Conservation (phyloP, 495 filamentous ascomycete species). For the Massariosphaeria phaeospora region DNA sequence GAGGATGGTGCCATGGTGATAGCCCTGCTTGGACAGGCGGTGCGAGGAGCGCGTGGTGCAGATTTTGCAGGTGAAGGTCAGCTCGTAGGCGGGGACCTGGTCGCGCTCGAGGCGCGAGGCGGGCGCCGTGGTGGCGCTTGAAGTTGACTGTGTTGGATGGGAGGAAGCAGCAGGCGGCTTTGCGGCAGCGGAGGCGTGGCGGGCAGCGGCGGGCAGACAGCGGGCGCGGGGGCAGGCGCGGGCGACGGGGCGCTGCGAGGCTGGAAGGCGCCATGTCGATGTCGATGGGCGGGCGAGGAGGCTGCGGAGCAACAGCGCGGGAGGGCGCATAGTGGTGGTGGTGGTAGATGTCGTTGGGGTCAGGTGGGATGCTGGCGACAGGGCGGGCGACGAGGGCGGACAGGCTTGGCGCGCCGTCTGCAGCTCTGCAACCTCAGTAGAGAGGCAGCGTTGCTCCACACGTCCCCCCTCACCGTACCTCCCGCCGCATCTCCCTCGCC, state of each 20-base stretch:
- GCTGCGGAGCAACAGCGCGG: constrained; percentile 15
- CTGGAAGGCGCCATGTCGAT: too few species aligned
- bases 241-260: constrained; percentile 4
- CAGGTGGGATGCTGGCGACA: not conserved
- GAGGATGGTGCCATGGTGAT: constrained; percentile 80
- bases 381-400: not conserved
- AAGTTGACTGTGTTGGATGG: not conserved
- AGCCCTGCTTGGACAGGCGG: constrained; percentile 82
- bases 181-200: constrained; percentile 7
- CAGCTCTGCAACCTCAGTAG: too few species aligned
- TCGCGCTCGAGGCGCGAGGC: constrained; percentile 34
- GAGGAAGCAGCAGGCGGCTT: constrained; percentile 13
- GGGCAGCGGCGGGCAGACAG: constrained; percentile 20
- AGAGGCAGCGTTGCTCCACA: too few species aligned
- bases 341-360: not conserved
- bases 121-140: constrained; percentile 10
- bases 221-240: constrained; percentile 10
- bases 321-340: constrained; percentile 8
- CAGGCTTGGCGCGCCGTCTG: not conserved
- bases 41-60: constrained; percentile 73
- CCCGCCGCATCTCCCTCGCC: not conserved
- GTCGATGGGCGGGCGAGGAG: constrained; percentile 3
- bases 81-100: constrained; percentile 65
- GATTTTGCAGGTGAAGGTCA: constrained; percentile 89
- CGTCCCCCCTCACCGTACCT: not conserved